These are phyloP conservation scores for Microsporum canis DNA, from an alignment of 2,329 filamentous ascomycete genomes.

Conservation along the genomic window DNA sequence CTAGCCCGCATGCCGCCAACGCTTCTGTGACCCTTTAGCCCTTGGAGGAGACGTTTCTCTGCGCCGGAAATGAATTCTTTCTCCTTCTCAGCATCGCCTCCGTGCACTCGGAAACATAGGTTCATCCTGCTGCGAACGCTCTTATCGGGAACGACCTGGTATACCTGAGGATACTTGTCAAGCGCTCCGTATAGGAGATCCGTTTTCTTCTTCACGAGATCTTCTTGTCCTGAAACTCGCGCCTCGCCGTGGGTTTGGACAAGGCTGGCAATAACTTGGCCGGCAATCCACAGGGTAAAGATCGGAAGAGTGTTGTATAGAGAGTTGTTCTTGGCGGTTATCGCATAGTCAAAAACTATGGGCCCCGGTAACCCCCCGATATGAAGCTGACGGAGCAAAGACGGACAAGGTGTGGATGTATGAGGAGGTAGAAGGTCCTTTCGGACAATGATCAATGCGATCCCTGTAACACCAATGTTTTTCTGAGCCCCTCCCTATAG, in stretches of 20 bases:
- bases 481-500: constrained; percentile 66
- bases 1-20: constrained; percentile 76
- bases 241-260: constrained; percentile 51
- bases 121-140: constrained; percentile 79
- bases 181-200: constrained; percentile 63
- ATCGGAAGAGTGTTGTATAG: constrained; percentile 94
- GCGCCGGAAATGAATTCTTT: constrained; percentile 68
- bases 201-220: constrained; percentile 62
- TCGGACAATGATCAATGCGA: constrained; percentile 75
- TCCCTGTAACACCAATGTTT: constrained; percentile 76
- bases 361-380: constrained; percentile 56
- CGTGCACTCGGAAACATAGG: constrained; percentile 73
- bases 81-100: constrained; percentile 57
- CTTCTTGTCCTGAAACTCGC: constrained; percentile 67
- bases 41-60: constrained; percentile 56
- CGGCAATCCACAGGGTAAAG: constrained; percentile 83
- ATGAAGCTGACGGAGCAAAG: constrained; percentile 60
- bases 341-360: constrained; percentile 70
- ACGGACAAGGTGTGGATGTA: constrained; percentile 52
- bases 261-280: constrained; percentile 72
- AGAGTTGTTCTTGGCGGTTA: constrained; percentile 82
- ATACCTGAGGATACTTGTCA: constrained; percentile 61
- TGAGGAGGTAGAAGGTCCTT: constrained; percentile 65
- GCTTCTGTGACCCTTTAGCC: constrained; percentile 77
- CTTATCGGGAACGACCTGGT: constrained; percentile 66